Evolutionary conservation across 176 grass and related monocot genomes (phyloP), one percentile per base, ranked within the genome.

Genomic region (Themeda triandra): DNA sequence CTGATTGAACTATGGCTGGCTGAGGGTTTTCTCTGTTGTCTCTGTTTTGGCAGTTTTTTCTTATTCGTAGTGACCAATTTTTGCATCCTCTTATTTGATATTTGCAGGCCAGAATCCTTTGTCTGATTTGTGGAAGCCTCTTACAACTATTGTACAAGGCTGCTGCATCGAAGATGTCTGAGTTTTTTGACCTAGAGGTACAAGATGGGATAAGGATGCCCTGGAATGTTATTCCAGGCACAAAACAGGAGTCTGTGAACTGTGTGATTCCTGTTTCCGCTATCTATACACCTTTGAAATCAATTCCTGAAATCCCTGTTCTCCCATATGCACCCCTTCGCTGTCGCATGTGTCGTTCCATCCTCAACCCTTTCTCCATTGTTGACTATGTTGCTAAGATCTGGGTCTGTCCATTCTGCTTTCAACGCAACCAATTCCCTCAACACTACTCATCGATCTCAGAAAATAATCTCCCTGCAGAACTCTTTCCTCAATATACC

Each of bases 171-270:
- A 93, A 84, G 82, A 98, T 98, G 95, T 85, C 89, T 7, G 92
- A 95, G 71, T 98, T 98, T 77, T 72, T 90, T 45, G 91, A 98
- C 53, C 89, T 98, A 18, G 95, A 95, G 83, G 56, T 63, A 13
- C 87, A 83, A 70, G 92, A 98, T 82, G 92, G 95, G 41, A 88
- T 98, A 51, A 81, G 91, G 75, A 98, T 98, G 95, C 87, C 95
- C 27, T 98, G 95, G 95, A 98, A 98, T 83, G 87, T 94, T 59
- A 80, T 98, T 41, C 95, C 95, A 13, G 89, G 92, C 85, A 90
- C 91, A 70, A 93, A 86, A 84, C 91, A 90, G 48, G 85, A 95
- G 44, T 82, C 92, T 74, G 28, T 54, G 56, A 82, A 77, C 80
- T 93, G 89, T 74, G 92, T 95, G 4, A 84, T 95, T 48, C 95